Conservation (phyloP, 2,329 filamentous ascomycete genomes). For the Aureobasidium sp. region DNA sequence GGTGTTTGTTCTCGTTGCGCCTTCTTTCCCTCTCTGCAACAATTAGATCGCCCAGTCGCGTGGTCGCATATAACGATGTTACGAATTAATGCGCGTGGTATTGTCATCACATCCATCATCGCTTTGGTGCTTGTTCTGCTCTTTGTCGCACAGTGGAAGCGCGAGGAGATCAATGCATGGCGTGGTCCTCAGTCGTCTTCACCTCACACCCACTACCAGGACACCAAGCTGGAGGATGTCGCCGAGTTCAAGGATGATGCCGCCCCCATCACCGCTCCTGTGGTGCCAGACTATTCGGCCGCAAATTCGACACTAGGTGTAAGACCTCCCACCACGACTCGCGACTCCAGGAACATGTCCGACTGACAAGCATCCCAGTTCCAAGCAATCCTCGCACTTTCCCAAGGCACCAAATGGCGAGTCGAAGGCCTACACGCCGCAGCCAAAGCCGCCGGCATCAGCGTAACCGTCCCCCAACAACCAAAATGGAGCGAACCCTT, state of each 20-base stretch:
- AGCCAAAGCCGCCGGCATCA: conserved; percentile 27
- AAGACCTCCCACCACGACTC: background rate
- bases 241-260: background rate
- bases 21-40: background rate
- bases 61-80: background rate
- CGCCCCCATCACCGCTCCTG: background rate
- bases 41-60: background rate
- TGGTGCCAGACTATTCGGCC: conserved; percentile 4
- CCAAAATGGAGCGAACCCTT: conserved; percentile 24
- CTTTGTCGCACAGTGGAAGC: conserved; percentile 6
- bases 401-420: conserved; percentile 29
- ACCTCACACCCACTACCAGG: background rate
- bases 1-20: background rate
- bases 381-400: conserved; percentile 25
- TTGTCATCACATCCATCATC: background rate
- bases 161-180: background rate
- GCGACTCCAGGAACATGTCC: background rate
- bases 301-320: conserved; percentile 13
- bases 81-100: conserved; percentile 1
- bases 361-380: conserved; percentile 2
- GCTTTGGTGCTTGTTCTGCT: background rate
- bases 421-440: conserved; percentile 30
- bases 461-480: conserved; percentile 29
- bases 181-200: background rate
- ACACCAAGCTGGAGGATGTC: background rate